Percentiles rank a stretch among this genome's conserved stretches.
Conservation (phyloP, 1,284 basidiomycete genomes). For the Leccinum idahoense region DNA sequence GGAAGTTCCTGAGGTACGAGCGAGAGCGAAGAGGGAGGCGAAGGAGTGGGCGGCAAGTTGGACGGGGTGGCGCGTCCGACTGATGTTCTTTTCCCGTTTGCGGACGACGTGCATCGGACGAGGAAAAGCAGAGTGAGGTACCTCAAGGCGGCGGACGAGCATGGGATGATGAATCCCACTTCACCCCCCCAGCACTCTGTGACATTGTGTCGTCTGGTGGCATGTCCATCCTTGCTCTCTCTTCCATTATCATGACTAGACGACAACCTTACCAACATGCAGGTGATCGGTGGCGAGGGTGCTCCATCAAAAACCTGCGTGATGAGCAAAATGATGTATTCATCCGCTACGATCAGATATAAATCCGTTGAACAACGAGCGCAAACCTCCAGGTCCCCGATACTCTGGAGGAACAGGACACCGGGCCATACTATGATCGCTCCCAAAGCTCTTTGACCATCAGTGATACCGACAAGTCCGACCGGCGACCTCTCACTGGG, state of each 20-base stretch:
- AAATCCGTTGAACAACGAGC: too few species aligned
- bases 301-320: too few species aligned
- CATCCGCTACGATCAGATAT: too few species aligned
- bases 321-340: too few species aligned
- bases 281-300: too few species aligned
- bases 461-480: conserved; percentile 23
- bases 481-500: conserved; percentile 11
- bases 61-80: conserved; percentile 88
- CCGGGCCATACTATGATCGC: conserved; percentile 20
- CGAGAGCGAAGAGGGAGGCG: conserved; percentile 63
- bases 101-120: conserved; percentile 94
- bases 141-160: conserved; percentile 91
- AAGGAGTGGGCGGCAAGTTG: conserved; percentile 63
- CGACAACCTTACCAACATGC: too few species aligned
- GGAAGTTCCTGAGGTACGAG: conserved; percentile 59
- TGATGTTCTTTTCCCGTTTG: conserved; percentile 98
- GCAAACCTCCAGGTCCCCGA: conserved; percentile 2
- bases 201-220: too few species aligned
- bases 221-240: too few species aligned
- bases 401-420: conserved; percentile 28
- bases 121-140: conserved; percentile 89
- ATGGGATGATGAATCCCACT: conserved; percentile 55
- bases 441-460: conserved; percentile 20
- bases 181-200: too few species aligned
- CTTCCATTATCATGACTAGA: too few species aligned